These are phyloP conservation scores for Phoenix dactylifera DNA, from an alignment of 176 grass and related monocot genomes.

Conservation along the genomic window DNA sequence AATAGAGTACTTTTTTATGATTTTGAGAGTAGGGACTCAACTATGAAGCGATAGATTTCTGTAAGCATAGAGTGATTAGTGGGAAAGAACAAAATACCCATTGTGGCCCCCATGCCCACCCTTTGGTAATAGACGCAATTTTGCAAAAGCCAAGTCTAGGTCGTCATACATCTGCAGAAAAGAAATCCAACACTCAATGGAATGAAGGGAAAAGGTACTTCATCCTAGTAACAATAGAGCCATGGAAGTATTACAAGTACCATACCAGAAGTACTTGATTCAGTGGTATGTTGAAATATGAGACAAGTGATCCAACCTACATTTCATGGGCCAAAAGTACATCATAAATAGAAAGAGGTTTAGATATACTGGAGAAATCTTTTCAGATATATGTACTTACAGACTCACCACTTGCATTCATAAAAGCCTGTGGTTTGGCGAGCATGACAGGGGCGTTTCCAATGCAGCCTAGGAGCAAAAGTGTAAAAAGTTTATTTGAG, in stretches of 20 bases:
- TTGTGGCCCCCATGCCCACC: slow-evolving; percentile 90
- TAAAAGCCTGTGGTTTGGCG: slow-evolving; percentile 85
- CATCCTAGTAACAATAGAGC: background rate
- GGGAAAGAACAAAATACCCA: slow-evolving; percentile 36
- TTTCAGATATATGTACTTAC: slow-evolving; percentile 46
- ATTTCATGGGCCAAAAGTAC: slow-evolving; percentile 20
- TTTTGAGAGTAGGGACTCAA: too few species aligned
- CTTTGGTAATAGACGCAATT: slow-evolving; percentile 78
- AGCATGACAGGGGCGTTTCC: slow-evolving; percentile 75
- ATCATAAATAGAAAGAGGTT: slow-evolving; percentile 2
- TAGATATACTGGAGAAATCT: background rate
- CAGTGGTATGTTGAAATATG: slow-evolving; percentile 82
- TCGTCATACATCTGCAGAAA: slow-evolving; percentile 80
- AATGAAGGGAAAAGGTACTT: background rate
- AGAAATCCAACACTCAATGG: slow-evolving; percentile 14
- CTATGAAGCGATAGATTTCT: too few species aligned
- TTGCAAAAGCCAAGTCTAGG: slow-evolving; percentile 79
- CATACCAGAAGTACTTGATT: slow-evolving; percentile 90
- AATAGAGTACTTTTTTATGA: too few species aligned
- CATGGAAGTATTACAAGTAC: slow-evolving; percentile 8
- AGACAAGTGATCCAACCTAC: slow-evolving; percentile 73
- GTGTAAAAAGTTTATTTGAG: background rate
- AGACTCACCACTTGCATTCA: slow-evolving; percentile 99
- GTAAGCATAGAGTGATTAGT: too few species aligned
- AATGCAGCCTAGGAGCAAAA: slow-evolving; percentile 43